These are phyloP conservation scores for Nakazawaea laoshanensis DNA, from an alignment of 805 yeast species.

Conservation along the genomic window DNA sequence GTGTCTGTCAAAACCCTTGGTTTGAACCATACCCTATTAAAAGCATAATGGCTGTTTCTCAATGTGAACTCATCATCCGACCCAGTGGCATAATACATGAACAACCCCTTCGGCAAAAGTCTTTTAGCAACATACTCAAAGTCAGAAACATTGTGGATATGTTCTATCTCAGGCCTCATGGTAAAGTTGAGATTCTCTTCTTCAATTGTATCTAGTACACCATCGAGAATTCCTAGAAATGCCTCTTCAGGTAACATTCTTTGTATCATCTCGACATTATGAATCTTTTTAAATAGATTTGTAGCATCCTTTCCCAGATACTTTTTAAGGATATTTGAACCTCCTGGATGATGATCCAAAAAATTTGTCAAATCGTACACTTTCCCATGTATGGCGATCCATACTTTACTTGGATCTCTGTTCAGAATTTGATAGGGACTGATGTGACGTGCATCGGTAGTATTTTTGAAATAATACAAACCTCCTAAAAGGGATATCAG, in stretches of 20 bases:
- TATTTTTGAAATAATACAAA: no score
- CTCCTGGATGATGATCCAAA: constrained; percentile 31
- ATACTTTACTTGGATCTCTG: constrained; percentile 11
- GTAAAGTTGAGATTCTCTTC: background rate
- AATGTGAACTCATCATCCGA: constrained; percentile 37
- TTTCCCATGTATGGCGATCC: constrained; percentile 26
- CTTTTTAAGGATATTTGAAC: constrained; percentile 24
- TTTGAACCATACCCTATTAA: constrained; percentile 30
- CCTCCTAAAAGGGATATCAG: no score
- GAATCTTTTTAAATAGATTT: constrained; percentile 14
- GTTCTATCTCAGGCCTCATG: constrained; percentile 28
- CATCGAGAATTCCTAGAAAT: constrained; percentile 25
- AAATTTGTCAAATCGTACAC: constrained; percentile 28
- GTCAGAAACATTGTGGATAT: constrained; percentile 34
- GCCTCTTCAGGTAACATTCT: constrained; percentile 14
- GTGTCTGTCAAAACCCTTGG: constrained; percentile 34
- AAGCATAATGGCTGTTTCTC: constrained; percentile 34
- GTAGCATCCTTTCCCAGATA: constrained; percentile 36
- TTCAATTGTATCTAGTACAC: background rate
- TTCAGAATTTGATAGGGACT: background rate
- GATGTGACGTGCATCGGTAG: background rate
- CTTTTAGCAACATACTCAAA: constrained; percentile 37
- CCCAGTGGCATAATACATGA: constrained; percentile 38
- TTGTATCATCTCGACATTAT: constrained; percentile 9
- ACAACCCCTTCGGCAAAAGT: constrained; percentile 31